Conservation (phyloP, 768 basidiomycete genomes). For the Termitomyces sp. region DNA sequence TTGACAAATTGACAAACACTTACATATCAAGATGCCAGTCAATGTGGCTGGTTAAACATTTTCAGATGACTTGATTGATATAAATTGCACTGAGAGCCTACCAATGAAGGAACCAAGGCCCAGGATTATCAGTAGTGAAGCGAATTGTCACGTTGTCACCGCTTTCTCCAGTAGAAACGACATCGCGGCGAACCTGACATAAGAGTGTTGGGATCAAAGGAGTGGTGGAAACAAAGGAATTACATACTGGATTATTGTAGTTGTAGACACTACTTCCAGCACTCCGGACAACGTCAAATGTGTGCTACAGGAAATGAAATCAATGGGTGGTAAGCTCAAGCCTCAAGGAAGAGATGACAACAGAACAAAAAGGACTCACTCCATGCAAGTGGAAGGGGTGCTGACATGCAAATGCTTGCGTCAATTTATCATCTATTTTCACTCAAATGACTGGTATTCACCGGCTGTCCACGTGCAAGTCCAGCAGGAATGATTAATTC, state of each 20-base stretch:
- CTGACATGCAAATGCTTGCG: background rate
- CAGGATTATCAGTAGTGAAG: background rate
- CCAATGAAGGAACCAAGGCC: constrained; percentile 4
- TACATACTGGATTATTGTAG: background rate
- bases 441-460: constrained; percentile 4
- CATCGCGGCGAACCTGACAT: background rate
- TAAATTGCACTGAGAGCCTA: background rate
- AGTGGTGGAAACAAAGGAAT: background rate
- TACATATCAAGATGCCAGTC: background rate
- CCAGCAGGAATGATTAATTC: constrained; percentile 40
- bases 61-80: background rate
- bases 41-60: background rate
- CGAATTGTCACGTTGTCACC: background rate
- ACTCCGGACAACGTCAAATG: background rate
- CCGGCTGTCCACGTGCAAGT: constrained; percentile 25
- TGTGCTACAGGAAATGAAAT: background rate
- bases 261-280: background rate
- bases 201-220: background rate
- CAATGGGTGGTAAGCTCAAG: no score
- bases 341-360: background rate
- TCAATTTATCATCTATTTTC: constrained; percentile 1
- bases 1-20: background rate
- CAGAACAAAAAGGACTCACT: constrained; percentile 16
- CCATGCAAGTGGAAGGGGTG: constrained; percentile 26
- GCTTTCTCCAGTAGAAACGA: background rate